Evolutionary conservation across 257 asterid species (phyloP), one percentile per base, ranked within the genome.

Genomic region (Plantago elongata): DNA sequence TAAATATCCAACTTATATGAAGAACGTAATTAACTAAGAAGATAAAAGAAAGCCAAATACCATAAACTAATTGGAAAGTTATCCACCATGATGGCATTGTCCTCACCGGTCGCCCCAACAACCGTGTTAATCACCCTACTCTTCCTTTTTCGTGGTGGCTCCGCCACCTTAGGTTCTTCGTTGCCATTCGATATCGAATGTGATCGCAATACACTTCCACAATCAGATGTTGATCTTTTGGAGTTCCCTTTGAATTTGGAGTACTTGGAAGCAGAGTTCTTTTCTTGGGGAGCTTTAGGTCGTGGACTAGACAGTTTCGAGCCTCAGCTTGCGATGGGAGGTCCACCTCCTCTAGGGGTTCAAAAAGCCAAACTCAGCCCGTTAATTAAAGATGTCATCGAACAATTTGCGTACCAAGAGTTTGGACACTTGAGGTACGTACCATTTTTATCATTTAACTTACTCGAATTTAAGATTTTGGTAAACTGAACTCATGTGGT

Each of bases 261-360:
- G 77, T 83, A 57, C 44, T 56, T 80, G 65, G 90, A 83, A 74
- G 78, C 90, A 10, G 90, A 83, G 72, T 83, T 74, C 65, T 83
- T 83, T 73, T 52, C 75, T 27, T 80, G 76, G 73, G 81, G 79
- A 38, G 73, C 90, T 43, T 61, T 77, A 0, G 88, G 88, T 0
- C 43, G 1, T 34, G 88, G 88, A 0, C 50, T 82, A 45, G 88
- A 82, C 65, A 61, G 5, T 9, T 12, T 70, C 0, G 85, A 64
- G 13, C 85, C 88, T 15, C 45, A 56, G 16, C 88, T 82, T 27
- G 46, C 77, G 30, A 57, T 14, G 2, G 78, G 79, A 1, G 86
- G 89, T 0, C 89, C 86, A 0, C 8, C 75, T 0, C 86, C 89
- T n/a, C 10, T 79, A 50, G 86, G 89, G 0, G 69, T 52, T 8